Evolutionary conservation across 805 yeast genomes (phyloP), one percentile per base, ranked within the genome.

Genomic region (Candida qinlingensis): DNA sequence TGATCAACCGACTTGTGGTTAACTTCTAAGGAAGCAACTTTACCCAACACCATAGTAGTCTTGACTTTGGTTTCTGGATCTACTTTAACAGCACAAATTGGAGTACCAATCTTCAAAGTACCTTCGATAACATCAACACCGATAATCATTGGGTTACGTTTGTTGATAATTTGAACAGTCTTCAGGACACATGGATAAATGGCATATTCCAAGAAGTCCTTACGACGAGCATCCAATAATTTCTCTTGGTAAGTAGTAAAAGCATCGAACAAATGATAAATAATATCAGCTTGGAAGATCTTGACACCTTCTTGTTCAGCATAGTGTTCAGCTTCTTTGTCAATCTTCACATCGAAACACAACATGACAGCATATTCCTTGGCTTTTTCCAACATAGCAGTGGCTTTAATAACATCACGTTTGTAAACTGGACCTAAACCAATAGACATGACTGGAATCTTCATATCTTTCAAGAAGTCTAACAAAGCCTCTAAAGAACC

Each of bases 101-200:
- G 99, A 6, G 99, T 91, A 50, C 99, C 99, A 39, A 87, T 69
- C 54, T 91, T 81, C 39, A 94, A 77, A 42, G 85, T 75, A 62
- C 99, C 99, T 65, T 94, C 98, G 41, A 80, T 68, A 51, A 94
- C 96, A 66, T 94, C 99, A 50, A 94, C 98, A 81, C 99, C 99
- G 64, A 94, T 87, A 64, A 94, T 91, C 98, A 94, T 94, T 54
- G 99, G 99, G 68, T 91, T 89, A 72, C 99, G 87, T 75, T 92
- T 92, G 83, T 94, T 94, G 69, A 94, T 94, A 65, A 94, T 88
- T 74, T 94, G 98, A 57, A 94, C 70, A 13, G 97, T 94, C 71
- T 88, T 87, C 72, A 94, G 72, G 34, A 92, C 97, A 76, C 95
- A 86, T 59, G 99, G 99, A 83, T 82, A 91, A 44, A 87, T 86